Evolutionary conservation across 2,329 filamentous ascomycete genomes (phyloP).

Genomic region (Beauveria sp.): DNA sequence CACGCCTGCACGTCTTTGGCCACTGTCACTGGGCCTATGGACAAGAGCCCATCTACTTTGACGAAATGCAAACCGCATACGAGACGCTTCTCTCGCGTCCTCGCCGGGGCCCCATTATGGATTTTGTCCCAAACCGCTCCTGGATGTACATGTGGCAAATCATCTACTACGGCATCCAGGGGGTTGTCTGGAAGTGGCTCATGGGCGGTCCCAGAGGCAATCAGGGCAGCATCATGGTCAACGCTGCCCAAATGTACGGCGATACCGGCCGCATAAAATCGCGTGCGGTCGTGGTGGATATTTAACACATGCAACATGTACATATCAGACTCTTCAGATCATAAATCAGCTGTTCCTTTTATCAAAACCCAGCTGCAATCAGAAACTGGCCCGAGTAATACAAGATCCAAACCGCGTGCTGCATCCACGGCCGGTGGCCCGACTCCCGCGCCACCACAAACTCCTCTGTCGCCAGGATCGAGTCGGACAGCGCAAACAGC

Average conservation of each 20-base stretch:
- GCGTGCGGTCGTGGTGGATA: conserved; percentile 29
- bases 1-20: conserved; percentile 73
- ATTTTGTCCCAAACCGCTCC: conserved; percentile 36
- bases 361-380: conserved; percentile 17
- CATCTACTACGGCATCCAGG: conserved; percentile 37
- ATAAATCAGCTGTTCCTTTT: background rate
- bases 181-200: conserved; percentile 48
- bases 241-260: conserved; percentile 49
- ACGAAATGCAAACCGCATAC: conserved; percentile 63
- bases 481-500: conserved; percentile 27
- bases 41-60: conserved; percentile 63
- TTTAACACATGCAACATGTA: conserved; percentile 15
- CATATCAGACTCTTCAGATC: background rate
- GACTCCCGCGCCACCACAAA: conserved; percentile 23
- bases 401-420: conserved; percentile 26
- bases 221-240: conserved; percentile 46
- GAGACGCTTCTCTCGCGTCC: conserved; percentile 52
- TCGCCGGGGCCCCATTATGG: conserved; percentile 34
- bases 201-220: conserved; percentile 46
- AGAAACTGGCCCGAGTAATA: conserved; percentile 29
- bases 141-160: conserved; percentile 42
- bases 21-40: conserved; percentile 76
- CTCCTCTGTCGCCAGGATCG: conserved; percentile 24
- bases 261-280: conserved; percentile 42
- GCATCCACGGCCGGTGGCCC: conserved; percentile 22